phyloP scores from a whole-genome alignment of 1,139 yeast genomes.

The Suhomyces guaymorum region DNA sequence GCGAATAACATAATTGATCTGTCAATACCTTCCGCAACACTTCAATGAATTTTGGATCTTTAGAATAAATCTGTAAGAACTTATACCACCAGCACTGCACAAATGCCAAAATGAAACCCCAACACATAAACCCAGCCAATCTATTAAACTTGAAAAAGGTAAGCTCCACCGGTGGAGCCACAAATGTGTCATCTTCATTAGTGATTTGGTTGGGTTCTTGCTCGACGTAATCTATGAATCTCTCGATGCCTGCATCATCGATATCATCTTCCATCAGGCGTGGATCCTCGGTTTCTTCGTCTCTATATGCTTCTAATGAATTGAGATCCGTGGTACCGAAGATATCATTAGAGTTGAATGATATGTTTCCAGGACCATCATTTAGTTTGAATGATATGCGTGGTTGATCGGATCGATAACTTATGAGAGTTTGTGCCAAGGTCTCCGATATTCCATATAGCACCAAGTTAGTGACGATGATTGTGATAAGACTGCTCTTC shows the following conservation, averaged over 20 bases:
- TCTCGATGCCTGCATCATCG: slow-evolving; percentile 34
- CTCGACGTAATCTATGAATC: slow-evolving; percentile 41
- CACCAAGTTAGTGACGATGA: slow-evolving; percentile 78
- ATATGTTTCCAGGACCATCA: slow-evolving; percentile 15
- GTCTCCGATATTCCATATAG: slow-evolving; percentile 88
- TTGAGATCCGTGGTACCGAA: slow-evolving; percentile 15
- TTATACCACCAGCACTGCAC: slow-evolving; percentile 89
- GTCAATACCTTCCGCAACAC: slow-evolving; percentile 84
- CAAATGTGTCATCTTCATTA: slow-evolving; percentile 17
- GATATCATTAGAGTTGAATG: slow-evolving; percentile 18
- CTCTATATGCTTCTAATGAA: slow-evolving; percentile 20
- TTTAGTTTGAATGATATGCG: slow-evolving; percentile 23
- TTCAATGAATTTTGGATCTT: slow-evolving; percentile 79
- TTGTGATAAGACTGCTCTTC: slow-evolving; percentile 68
- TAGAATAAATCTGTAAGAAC: slow-evolving; percentile 76
- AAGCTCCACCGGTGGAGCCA: slow-evolving; percentile 20
- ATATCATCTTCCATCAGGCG: slow-evolving; percentile 22
- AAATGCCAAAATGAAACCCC: slow-evolving; percentile 86
- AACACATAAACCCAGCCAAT: slow-evolving; percentile 75
- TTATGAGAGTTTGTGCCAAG: slow-evolving; percentile 71
- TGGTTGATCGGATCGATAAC: slow-evolving; percentile 32
- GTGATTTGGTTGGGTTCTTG: slow-evolving; percentile 15
- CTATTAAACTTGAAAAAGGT: slow-evolving; percentile 65
- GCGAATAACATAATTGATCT: slow-evolving; percentile 88
- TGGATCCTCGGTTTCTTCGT: slow-evolving; percentile 6